A percentile compares a stretch with the other conserved stretches of the same genome.
phyloP scores from a whole-genome alignment of 176 grass and related monocot genomes.

The Zoysia japonica region DNA sequence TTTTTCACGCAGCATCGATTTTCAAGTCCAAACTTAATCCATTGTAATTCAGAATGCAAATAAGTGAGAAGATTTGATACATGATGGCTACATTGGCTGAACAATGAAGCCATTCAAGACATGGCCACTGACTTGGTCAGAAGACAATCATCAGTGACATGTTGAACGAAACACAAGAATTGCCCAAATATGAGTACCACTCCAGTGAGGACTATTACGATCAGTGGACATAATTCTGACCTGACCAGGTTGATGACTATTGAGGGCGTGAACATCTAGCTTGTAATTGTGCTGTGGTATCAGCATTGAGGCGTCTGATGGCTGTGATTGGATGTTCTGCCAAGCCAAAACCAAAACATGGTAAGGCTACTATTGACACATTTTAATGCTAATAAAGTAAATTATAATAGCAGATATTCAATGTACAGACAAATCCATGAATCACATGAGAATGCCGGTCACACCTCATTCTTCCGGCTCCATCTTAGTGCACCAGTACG shows the following conservation, averaged over 20 bases:
- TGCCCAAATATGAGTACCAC: slow-evolving; percentile 1
- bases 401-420: not conserved
- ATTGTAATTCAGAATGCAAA: not conserved
- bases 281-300: slow-evolving; percentile 97
- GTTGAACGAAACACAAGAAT: slow-evolving; percentile 25
- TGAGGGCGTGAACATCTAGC: slow-evolving; percentile 82
- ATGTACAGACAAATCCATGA: slow-evolving; percentile 11
- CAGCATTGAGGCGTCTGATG: slow-evolving; percentile 68
- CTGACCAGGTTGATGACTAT: slow-evolving; percentile 85
- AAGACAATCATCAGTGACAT: not conserved
- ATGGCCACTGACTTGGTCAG: not conserved
- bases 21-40: not conserved
- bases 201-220: not conserved
- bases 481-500: slow-evolving; percentile 66
- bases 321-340: slow-evolving; percentile 77
- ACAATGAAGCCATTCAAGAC: not conserved
- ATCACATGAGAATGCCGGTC: slow-evolving; percentile 7
- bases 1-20: not conserved
- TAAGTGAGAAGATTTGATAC: not conserved
- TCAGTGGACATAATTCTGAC: slow-evolving; percentile 40
- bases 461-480: slow-evolving; percentile 91
- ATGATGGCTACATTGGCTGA: slow-evolving; percentile 11
- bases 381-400: not conserved
- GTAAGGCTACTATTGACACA: not conserved
- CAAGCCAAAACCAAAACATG: slow-evolving; percentile 33